Evolutionary conservation across 331 rosid species (phyloP).

Genomic region (Ulmus americana): DNA sequence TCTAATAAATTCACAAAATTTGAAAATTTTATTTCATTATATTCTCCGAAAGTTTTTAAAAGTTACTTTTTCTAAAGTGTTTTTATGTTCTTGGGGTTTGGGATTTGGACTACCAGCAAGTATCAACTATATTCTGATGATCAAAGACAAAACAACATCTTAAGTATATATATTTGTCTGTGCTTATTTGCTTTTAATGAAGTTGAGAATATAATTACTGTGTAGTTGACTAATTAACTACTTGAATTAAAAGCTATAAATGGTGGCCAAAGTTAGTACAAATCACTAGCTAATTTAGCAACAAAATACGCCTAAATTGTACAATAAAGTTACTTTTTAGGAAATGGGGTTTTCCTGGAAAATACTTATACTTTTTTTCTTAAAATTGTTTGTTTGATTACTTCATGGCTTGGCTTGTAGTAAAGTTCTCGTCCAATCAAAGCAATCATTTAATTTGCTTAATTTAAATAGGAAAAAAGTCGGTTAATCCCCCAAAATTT

Average conservation of each 20-base stretch:
- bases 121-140: constrained; percentile 22
- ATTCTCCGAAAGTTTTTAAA: constrained; percentile 20
- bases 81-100: constrained; percentile 28
- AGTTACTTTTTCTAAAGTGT: constrained; percentile 30
- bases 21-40: constrained; percentile 24
- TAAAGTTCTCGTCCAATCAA: constrained; percentile 20
- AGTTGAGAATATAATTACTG: constrained; percentile 3
- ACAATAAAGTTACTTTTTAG: neutral
- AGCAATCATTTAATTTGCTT: constrained; percentile 16
- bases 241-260: neutral
- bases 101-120: constrained; percentile 24
- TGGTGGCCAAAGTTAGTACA: neutral
- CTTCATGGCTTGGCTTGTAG: constrained; percentile 15
- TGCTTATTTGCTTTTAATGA: neutral
- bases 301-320: no score
- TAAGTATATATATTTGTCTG: neutral
- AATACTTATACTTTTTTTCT: neutral
- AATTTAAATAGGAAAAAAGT: neutral
- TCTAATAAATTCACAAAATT: constrained; percentile 3
- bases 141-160: constrained; percentile 16
- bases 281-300: no score
- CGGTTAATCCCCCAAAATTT: constrained; percentile 7
- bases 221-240: constrained; percentile 1
- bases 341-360: neutral
- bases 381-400: neutral